These are phyloP conservation scores for Neonectria ditissima DNA, from an alignment of 2,329 filamentous ascomycete species.

Conservation along the genomic window DNA sequence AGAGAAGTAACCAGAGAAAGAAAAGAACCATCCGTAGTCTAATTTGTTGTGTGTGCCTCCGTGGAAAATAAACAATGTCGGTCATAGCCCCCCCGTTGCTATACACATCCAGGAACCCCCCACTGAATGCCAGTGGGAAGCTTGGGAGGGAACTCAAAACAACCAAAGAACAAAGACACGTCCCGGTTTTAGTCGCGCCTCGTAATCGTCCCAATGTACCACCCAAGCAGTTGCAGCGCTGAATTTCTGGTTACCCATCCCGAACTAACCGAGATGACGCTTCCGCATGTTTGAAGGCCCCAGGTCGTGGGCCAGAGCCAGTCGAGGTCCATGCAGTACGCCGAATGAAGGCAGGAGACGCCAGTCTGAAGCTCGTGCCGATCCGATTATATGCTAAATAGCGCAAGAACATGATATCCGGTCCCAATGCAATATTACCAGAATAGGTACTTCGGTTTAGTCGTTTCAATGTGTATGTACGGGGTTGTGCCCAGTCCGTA, in stretches of 20 bases:
- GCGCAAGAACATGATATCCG: constrained; percentile 45
- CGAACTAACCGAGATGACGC: constrained; percentile 20
- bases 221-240: constrained; percentile 26
- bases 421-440: constrained; percentile 63
- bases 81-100: constrained; percentile 39
- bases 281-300: constrained; percentile 15
- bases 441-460: constrained; percentile 50
- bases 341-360: constrained; percentile 22
- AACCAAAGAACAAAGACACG: constrained; percentile 33
- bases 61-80: constrained; percentile 41
- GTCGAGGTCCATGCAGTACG: constrained; percentile 23
- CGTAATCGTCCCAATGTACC: constrained; percentile 35
- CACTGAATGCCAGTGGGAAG: constrained; percentile 12
- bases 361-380: constrained; percentile 30
- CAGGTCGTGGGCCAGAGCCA: constrained; percentile 15
- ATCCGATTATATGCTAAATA: constrained; percentile 49
- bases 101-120: constrained; percentile 26
- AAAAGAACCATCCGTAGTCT: constrained; percentile 48
- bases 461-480: constrained; percentile 52
- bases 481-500: constrained; percentile 44
- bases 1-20: constrained; percentile 42
- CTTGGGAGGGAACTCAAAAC: constrained; percentile 30
- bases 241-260: constrained; percentile 20
- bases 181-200: constrained; percentile 31
- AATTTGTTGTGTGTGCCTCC: constrained; percentile 45